Evolutionary conservation across 2,329 filamentous ascomycete species (phyloP), one percentile per base, ranked within the genome.

Genomic region (Colletotrichum noveboracense): DNA sequence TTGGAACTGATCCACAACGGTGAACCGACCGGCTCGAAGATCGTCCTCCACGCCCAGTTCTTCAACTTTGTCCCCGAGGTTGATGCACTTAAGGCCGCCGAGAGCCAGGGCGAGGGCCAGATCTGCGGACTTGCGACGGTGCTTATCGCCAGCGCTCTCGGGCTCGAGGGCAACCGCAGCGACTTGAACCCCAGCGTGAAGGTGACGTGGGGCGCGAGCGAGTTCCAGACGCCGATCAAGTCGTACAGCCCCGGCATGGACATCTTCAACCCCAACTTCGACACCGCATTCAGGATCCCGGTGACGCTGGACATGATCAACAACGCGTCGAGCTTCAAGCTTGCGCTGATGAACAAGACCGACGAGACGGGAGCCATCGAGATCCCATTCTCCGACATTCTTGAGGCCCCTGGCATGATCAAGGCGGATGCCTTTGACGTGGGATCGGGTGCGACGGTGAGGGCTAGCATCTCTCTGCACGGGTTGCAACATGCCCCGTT

Each of bases 261-360:
- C 66, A 87, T 89, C 76, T 87, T 86, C 81, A 89, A 88, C 78
- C 87, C 87, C 4, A 81, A 83, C 3, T 89, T 88, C 69, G 86
- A 88, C 73, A 83, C 86, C 77, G 83, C 84, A 0, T 89, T 88
- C 80, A 80, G 80, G 9, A 83, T 89, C 60, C 86, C 86, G 0
- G 70, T 89, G 8, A 80, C 80, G 18, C 82, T 80, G 10, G 81
- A 80, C 14, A 76, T 81, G 77, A 65, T 82, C 2, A 76, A 77
- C 36, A 79, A 80, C 52, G 78, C 80, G 6, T 77, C 78, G 2
- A 80, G 52, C 71, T 84, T 86, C 71, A 80, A 75, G 69, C 82
- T 87, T 18, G 74, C 81, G 7, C 77, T 86, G 30, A 48, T 86
- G 77, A 83, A 86, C 78, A 81, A 80, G 36, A 78, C 82, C 43